Conservation (phyloP, 2,329 filamentous ascomycete genomes). For the Pseudopithomyces chartarum region DNA sequence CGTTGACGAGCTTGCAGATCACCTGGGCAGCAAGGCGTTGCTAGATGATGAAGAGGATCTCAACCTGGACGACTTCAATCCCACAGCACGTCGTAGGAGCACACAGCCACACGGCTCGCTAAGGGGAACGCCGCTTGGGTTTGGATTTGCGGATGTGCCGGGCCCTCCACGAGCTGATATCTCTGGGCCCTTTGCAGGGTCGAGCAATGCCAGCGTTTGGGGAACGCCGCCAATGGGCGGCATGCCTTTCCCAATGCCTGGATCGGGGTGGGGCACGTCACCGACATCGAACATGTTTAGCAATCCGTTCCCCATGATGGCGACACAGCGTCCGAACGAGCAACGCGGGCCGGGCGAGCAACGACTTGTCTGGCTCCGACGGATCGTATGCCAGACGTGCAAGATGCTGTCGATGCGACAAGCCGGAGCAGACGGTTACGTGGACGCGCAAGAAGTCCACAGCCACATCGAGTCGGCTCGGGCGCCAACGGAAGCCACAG, state of each 20-base stretch:
- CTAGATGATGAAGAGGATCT: conserved; percentile 62
- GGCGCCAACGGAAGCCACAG: conserved; percentile 60
- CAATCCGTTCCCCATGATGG: conserved; percentile 34
- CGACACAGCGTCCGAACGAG: conserved; percentile 30
- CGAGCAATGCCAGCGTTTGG: conserved; percentile 46
- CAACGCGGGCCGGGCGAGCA: conserved; percentile 31
- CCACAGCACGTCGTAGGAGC: conserved; percentile 52
- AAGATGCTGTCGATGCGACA: conserved; percentile 60
- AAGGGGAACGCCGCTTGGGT: conserved; percentile 36
- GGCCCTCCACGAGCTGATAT: conserved; percentile 36
- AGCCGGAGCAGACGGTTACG: conserved; percentile 65
- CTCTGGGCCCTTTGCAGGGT: conserved; percentile 39
- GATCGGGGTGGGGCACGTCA: conserved; percentile 47
- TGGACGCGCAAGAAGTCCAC: conserved; percentile 68
- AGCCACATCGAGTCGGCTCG: conserved; percentile 70
- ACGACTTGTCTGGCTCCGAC: conserved; percentile 40
- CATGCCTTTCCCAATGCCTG: conserved; percentile 47
- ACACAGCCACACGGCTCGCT: conserved; percentile 41
- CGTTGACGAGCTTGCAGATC: conserved; percentile 74
- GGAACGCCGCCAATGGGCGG: conserved; percentile 48
- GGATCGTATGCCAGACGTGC: conserved; percentile 77
- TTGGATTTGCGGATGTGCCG: conserved; percentile 41
- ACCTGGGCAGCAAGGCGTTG: conserved; percentile 88
- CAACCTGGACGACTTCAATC: conserved; percentile 62
- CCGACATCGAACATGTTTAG: conserved; percentile 41